Base-by-base conservation (phyloP, 2,329 filamentous ascomycete genomes). In the Epichloe bromicola region DNA sequence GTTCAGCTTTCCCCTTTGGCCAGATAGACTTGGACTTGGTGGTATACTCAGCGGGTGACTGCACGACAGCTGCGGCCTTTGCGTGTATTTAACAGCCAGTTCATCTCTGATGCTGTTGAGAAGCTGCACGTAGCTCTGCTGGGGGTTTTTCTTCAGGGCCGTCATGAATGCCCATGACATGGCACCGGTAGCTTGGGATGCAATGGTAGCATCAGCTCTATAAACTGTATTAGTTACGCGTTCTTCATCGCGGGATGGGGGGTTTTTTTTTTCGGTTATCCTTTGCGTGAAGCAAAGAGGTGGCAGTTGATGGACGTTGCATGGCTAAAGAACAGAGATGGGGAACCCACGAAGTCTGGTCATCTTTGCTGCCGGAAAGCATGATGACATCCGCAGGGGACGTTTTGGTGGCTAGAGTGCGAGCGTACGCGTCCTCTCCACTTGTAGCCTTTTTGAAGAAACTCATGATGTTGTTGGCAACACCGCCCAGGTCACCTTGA, bases 121-220 rank as follows among this genome's bases (percentile, higher is more conserved):
- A 55, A 98, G 74, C 72, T 96, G 86, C 48, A 98, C 90, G 63
- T 98, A 98, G 72, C 89, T 96, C 74, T 98, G 93, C 64, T 96
- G 89, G 0, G 90, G 90, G 66, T 97, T 95, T 78, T 95, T 95
- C 73, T 88, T 91, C 58, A 98, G 78, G 42, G 90, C 85, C 5
- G 76, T 85, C 65, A 98, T 90, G 66, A 98, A 98, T 10, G 93
- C 93, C 83, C 87, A 97, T 1, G 89, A 95, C 93, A 98, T 97
- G 63, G 93, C 93, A 49, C 93, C 93, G 0, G 93, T 97, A 30
- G 93, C 91, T 69, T 96, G 80, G 48, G 89, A 85, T 37, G 78
- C 82, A 60, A 97, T 96, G 19, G 82, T 86, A n/a, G 91, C 90
- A 66, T 98, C 93, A 68, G 88, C 86, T 57, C 89, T 95, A 60